Conservation (phyloP, 495 filamentous ascomycete genomes). For the Aspergillus incahuasiensis region DNA sequence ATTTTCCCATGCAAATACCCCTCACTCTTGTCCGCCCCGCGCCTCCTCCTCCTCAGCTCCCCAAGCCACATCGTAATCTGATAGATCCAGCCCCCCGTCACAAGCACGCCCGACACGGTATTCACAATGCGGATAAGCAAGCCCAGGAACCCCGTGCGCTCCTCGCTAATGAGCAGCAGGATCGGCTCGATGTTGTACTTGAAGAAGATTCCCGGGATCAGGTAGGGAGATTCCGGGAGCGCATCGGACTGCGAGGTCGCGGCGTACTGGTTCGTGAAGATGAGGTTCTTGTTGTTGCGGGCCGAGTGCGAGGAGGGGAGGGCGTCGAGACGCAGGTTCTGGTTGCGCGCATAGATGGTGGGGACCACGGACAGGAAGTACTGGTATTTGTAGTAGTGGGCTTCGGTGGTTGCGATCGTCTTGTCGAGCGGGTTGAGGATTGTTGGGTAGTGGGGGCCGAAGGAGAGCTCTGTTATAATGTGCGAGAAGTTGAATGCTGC, state of each 20-base stretch:
- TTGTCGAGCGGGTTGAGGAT: conserved; percentile 92
- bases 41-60: conserved; percentile 32
- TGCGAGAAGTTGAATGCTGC: conserved; percentile 97
- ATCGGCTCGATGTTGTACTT: conserved; percentile 99
- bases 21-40: conserved; percentile 40
- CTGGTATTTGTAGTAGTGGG: conserved; percentile 92
- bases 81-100: conserved; percentile 60
- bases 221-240: conserved; percentile 56
- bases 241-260: conserved; percentile 76
- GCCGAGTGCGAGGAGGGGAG: conserved; percentile 26
- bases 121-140: conserved; percentile 73
- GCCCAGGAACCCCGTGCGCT: conserved; percentile 64
- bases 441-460: conserved; percentile 89
- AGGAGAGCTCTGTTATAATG: conserved; percentile 93
- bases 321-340: conserved; percentile 40
- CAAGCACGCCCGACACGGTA: conserved; percentile 58
- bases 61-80: conserved; percentile 54
- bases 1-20: conserved; percentile 57
- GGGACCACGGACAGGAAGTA: conserved; percentile 97
- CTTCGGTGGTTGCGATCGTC: conserved; percentile 68
- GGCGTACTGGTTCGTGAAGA: conserved; percentile 97
- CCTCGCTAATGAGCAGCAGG: conserved; percentile 76
- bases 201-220: conserved; percentile 90
- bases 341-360: conserved; percentile 75
- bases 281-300: conserved; percentile 43